Evolutionary conservation across 106 monocot genomes (phyloP).

Genomic region (Alisma plantagoaquatica): DNA sequence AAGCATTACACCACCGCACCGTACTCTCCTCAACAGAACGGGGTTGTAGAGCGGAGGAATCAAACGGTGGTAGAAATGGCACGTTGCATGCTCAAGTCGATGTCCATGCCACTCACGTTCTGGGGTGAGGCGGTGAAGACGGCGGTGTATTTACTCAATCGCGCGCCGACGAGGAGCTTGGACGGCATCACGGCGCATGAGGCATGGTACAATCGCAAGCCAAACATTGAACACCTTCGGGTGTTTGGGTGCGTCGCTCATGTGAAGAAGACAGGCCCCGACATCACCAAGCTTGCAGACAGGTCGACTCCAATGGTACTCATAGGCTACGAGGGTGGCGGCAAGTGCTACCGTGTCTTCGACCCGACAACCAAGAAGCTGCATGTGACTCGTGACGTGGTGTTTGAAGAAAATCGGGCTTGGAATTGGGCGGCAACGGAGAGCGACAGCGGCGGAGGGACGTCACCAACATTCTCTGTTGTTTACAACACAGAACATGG

Average conservation of each 20-base stretch:
- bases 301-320: not conserved
- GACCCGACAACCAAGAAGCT: too few relatives aligned
- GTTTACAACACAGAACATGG: not conserved
- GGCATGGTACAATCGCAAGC: too few relatives aligned
- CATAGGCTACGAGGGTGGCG: constrained; percentile 1
- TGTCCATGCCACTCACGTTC: too few relatives aligned
- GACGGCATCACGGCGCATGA: too few relatives aligned
- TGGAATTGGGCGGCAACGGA: not conserved
- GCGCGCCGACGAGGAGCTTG: too few relatives aligned
- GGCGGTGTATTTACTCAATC: too few relatives aligned
- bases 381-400: too few relatives aligned
- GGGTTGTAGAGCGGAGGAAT: constrained; percentile 14
- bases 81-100: not conserved
- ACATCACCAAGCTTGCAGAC: not conserved
- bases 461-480: not conserved
- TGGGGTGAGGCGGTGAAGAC: too few relatives aligned
- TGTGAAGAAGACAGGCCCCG: not conserved
- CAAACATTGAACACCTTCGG: too few relatives aligned
- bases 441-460: not conserved
- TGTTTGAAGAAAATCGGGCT: not conserved
- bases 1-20: constrained; percentile 3
- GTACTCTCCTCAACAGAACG: constrained; percentile 21
- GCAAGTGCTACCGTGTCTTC: constrained; percentile 1
- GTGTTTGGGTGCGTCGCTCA: too few relatives aligned
- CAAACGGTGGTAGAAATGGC: constrained; percentile 11